A percentile compares a stretch with the other conserved stretches of the same genome.
phyloP scores from a whole-genome alignment of 345 rosid species.

The Lepidium sativum region DNA sequence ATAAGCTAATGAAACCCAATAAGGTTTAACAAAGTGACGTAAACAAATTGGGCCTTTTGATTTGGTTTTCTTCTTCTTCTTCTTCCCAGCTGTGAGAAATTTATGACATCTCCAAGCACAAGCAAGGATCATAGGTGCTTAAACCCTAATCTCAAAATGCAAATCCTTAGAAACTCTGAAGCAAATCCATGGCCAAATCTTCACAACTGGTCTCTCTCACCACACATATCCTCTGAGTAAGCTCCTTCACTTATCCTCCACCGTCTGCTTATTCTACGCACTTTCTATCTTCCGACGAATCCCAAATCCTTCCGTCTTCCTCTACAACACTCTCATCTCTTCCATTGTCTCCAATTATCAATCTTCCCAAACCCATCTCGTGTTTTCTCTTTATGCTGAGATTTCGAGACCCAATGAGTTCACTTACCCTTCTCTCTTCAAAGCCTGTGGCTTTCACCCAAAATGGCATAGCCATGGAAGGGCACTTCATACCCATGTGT shows the following conservation, averaged over 20 bases:
- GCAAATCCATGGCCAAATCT: constrained; percentile 45
- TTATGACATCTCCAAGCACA: constrained; percentile 45
- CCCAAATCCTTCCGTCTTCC: constrained; percentile 44
- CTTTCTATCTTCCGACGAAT: constrained; percentile 45
- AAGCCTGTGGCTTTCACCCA: constrained; percentile 39
- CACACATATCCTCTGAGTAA: constrained; percentile 60
- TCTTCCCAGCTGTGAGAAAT: no score
- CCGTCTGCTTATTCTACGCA: constrained; percentile 32
- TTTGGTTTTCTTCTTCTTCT: no score
- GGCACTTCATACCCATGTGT: constrained; percentile 48
- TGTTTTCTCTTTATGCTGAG: constrained; percentile 39
- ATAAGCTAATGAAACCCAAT: background rate
- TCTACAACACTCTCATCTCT: constrained; percentile 53
- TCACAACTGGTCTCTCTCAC: constrained; percentile 41
- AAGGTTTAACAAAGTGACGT: no score
- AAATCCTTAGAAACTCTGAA: constrained; percentile 30
- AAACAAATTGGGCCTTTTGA: background rate
- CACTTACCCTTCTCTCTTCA: constrained; percentile 66
- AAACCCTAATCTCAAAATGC: constrained; percentile 40
- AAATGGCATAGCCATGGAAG: constrained; percentile 34
- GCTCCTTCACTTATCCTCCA: constrained; percentile 40
- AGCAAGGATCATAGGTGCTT: constrained; percentile 32
- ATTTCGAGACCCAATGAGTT: constrained; percentile 40
- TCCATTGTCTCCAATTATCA: constrained; percentile 29
- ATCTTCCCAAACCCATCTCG: constrained; percentile 24